Evolutionary conservation across 805 yeast genomes (phyloP).

Genomic region (Wickerhamomyces chaumierensis): DNA sequence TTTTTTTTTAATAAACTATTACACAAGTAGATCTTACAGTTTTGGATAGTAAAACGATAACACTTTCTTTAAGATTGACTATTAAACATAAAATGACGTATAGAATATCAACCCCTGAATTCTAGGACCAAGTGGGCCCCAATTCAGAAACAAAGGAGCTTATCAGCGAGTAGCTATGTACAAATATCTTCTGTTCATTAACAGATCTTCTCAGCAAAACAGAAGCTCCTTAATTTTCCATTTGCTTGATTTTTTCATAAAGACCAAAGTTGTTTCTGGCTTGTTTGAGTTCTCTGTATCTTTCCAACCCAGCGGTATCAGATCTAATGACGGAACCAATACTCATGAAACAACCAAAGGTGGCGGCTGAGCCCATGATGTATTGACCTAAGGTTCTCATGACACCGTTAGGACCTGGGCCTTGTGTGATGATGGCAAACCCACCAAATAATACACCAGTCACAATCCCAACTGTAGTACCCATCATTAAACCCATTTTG

Average conservation of each 20-base stretch:
- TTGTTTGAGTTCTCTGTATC: background rate
- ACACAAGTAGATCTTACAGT: too few relatives aligned
- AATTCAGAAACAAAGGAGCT: too few relatives aligned
- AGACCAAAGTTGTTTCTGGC: background rate
- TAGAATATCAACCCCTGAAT: too few relatives aligned
- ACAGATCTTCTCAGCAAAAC: too few relatives aligned
- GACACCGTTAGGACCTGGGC: conserved; percentile 97
- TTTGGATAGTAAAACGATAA: too few relatives aligned
- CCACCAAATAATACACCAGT: conserved; percentile 95
- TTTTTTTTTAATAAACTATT: too few relatives aligned
- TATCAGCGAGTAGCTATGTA: too few relatives aligned
- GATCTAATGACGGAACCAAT: conserved; percentile 89
- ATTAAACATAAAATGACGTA: too few relatives aligned
- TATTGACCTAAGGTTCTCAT: conserved; percentile 95
- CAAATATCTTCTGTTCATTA: too few relatives aligned
- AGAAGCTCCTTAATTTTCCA: background rate
- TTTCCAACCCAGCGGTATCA: conserved; percentile 25
- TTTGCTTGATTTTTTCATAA: background rate
- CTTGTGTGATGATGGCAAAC: conserved; percentile 77
- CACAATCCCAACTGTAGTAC: conserved; percentile 73
- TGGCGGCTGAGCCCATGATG: conserved; percentile 92
- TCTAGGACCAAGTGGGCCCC: too few relatives aligned
- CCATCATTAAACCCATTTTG: conserved; percentile 98
- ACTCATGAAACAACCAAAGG: conserved; percentile 93
- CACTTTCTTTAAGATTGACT: too few relatives aligned